phyloP scores from a whole-genome alignment of 1,284 basidiomycete species.

The Mycena sp. region DNA sequence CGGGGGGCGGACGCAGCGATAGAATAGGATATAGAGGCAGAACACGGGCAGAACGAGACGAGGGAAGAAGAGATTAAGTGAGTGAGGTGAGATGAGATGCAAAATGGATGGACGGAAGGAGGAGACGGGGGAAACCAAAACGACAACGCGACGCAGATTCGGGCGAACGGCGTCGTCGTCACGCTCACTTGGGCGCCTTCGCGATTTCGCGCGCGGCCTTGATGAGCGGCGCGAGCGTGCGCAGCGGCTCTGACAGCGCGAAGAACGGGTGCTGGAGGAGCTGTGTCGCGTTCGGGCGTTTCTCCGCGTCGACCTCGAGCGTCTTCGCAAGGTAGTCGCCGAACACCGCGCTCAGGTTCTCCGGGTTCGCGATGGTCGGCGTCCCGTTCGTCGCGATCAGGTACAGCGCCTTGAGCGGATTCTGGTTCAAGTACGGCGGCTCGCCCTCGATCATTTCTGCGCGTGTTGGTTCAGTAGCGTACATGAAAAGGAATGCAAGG shows the following conservation, averaged over 20 bases:
- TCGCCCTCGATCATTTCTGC: slow-evolving; percentile 99
- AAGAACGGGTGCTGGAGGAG: slow-evolving; percentile 93
- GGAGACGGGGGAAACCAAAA: too few species aligned
- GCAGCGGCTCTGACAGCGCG: slow-evolving; percentile 85
- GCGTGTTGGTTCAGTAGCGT: slow-evolving; percentile 14
- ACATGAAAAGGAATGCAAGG: slow-evolving; percentile 51
- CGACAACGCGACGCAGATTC: too few species aligned
- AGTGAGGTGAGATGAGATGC: too few species aligned
- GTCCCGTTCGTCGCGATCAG: slow-evolving; percentile 99
- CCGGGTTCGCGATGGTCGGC: slow-evolving; percentile 95
- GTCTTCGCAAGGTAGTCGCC: slow-evolving; percentile 90
- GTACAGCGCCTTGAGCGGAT: slow-evolving; percentile 94
- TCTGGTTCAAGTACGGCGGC: slow-evolving; percentile 97
- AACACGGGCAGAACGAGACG: too few species aligned
- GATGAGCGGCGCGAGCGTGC: slow-evolving; percentile 77
- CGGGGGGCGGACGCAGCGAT: too few species aligned
- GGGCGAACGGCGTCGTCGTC: too few species aligned
- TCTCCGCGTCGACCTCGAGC: slow-evolving; percentile 96
- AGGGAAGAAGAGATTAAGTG: too few species aligned
- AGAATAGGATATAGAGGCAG: too few species aligned
- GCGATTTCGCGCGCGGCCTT: slow-evolving; percentile 91
- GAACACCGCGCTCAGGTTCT: slow-evolving; percentile 89
- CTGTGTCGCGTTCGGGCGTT: slow-evolving; percentile 88
- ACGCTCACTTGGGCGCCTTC: slow-evolving; percentile 50
- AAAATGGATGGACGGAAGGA: too few species aligned